Evolutionary conservation across 129 eudicot species (phyloP), one percentile per base, ranked within the genome.

Genomic region (Lactuca sativa): DNA sequence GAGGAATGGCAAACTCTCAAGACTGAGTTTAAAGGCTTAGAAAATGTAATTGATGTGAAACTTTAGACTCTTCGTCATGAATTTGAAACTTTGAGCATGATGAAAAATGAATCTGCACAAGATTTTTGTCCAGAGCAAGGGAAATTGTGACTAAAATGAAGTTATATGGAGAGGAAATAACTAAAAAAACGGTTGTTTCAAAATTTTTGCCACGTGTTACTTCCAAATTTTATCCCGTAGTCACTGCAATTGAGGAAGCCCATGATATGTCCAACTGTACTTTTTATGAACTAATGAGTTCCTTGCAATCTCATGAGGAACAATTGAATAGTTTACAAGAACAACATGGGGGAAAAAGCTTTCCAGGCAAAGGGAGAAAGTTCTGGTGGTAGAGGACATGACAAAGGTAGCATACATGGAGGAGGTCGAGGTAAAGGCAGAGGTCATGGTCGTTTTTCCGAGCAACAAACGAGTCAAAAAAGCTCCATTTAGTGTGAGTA

Each of bases 241-340:
- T 66, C 6, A 30, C 4, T 48, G 47, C 59, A 6, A 66, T 66
- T 14, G 47, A 66, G 7, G 71, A 66, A n/a, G 5, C 59, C 0
- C 38, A 66, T 3, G 44, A 66, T 33, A 33, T 47, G 14, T 30
- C 31, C 0, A 14, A 47, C 0, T 49, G 25, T 13, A 5, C 59
- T 0, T 66, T 66, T 48, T 14, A 14, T 31, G 59, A 66, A 47
- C 43, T 48, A 47, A 49, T 66, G 71, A 31, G 44, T 66, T 66
- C 70, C 13, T 48, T 48, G 43, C 57, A 47, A 66, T 21, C 43
- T 12, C 44, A 66, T 66, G 70, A 66, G 48, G 70, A 31, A 6
- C n/a, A 8, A 4, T 21, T 66, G 18, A 7, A 6, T 1, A 66
- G 31, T n/a, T 30, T 41, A 25, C 6, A 25, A 3, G 70, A 66